A percentile compares a stretch with the other conserved stretches of the same genome.
Evolutionary conservation across 495 filamentous ascomycete species (phyloP).

Genomic region (Neurospora pannonica): DNA sequence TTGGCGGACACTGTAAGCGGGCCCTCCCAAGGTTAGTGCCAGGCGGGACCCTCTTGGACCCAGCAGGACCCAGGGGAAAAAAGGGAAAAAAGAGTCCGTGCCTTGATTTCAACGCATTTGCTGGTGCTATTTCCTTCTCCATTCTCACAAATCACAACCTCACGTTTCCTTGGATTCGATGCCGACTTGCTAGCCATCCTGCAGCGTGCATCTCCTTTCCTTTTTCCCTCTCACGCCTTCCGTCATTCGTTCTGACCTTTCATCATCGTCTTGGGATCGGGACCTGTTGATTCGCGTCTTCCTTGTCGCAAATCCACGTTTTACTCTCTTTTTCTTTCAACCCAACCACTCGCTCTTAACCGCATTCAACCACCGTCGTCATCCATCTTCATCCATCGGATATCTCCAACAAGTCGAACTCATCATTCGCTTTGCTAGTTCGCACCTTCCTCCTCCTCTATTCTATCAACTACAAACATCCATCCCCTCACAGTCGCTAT

Average conservation of each 20-base stretch:
- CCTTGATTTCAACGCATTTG: not conserved
- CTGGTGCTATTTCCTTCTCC: not conserved
- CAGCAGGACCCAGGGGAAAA: not conserved
- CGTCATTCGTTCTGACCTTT: not conserved
- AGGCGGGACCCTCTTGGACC: not conserved
- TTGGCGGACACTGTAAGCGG: not conserved
- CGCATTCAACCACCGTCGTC: not conserved
- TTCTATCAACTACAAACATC: not conserved
- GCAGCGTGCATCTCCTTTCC: not conserved
- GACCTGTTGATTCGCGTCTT: not conserved
- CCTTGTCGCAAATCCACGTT: not conserved
- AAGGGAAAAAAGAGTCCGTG: not conserved
- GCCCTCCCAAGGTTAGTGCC: too few species aligned
- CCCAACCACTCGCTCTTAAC: not conserved
- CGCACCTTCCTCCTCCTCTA: not conserved
- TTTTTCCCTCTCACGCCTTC: not conserved
- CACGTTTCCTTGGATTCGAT: not conserved
- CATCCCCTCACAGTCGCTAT: not conserved
- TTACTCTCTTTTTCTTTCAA: not conserved
- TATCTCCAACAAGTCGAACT: not conserved
- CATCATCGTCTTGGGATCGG: not conserved
- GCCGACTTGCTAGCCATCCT: not conserved
- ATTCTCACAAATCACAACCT: not conserved
- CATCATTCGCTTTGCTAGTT: not conserved
- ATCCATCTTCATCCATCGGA: not conserved